Percentiles rank a stretch among this genome's conserved stretches.
Evolutionary conservation across 805 yeast genomes (phyloP).

Genomic region (Zygosaccharomyces kombuchaensis): DNA sequence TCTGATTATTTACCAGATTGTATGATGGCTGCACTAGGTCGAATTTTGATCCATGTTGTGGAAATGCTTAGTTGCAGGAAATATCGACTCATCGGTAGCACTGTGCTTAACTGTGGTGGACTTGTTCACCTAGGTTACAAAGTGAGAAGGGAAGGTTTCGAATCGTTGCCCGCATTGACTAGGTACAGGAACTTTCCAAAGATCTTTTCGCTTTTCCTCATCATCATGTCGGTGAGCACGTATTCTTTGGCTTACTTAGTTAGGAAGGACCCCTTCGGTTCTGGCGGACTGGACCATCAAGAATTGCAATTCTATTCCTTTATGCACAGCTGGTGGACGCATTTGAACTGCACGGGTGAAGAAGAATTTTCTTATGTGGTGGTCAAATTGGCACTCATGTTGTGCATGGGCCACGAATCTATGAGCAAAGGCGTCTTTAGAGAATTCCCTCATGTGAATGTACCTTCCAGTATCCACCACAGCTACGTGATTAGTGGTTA

Average conservation of each 20-base stretch:
- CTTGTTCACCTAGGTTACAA: constrained; percentile 44
- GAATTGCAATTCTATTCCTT: constrained; percentile 32
- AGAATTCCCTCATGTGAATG: constrained; percentile 23
- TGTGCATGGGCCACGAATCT: constrained; percentile 24
- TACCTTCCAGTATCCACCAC: constrained; percentile 20
- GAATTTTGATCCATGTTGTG: constrained; percentile 57
- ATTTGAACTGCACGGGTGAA: constrained; percentile 32
- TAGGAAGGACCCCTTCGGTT: constrained; percentile 38
- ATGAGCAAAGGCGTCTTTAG: constrained; percentile 25
- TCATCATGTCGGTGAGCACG: constrained; percentile 47
- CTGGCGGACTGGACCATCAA: constrained; percentile 8
- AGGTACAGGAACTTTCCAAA: constrained; percentile 65
- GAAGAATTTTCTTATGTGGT: constrained; percentile 29
- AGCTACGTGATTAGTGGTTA: constrained; percentile 25
- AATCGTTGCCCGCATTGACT: constrained; percentile 51
- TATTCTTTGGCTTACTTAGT: constrained; percentile 56
- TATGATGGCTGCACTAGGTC: constrained; percentile 54
- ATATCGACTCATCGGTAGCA: constrained; percentile 60
- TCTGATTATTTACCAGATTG: constrained; percentile 30
- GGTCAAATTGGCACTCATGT: constrained; percentile 21
- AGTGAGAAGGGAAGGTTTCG: constrained; percentile 39
- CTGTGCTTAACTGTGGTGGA: constrained; percentile 52
- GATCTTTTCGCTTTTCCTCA: constrained; percentile 47
- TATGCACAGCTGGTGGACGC: constrained; percentile 29
- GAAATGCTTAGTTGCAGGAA: constrained; percentile 50